Conservation (phyloP, 1,139 yeast genomes). For the Zygosaccharomyces sapae region DNA sequence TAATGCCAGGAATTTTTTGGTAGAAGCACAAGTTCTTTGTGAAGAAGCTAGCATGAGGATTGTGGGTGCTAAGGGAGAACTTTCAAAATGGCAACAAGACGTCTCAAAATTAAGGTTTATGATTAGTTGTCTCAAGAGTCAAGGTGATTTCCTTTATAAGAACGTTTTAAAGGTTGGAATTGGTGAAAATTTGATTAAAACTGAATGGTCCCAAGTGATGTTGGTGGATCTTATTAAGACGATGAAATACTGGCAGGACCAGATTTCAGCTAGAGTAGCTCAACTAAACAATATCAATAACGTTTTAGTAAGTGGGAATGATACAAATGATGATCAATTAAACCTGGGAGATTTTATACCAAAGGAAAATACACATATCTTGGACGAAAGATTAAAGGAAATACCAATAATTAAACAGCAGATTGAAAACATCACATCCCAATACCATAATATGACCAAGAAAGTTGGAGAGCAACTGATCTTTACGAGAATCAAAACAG, state of each 20-base stretch:
- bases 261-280: constrained; percentile 35
- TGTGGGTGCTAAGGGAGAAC: constrained; percentile 20
- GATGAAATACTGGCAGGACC: constrained; percentile 33
- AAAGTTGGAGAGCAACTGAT: constrained; percentile 26
- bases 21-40: constrained; percentile 39
- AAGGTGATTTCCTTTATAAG: constrained; percentile 34
- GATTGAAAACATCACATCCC: constrained; percentile 28
- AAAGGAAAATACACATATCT: constrained; percentile 38
- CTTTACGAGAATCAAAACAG: constrained; percentile 20
- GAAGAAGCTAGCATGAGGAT: constrained; percentile 36
- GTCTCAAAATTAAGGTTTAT: constrained; percentile 35
- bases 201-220: constrained; percentile 25
- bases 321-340: constrained; percentile 22
- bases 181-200: constrained; percentile 29
- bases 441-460: constrained; percentile 28
- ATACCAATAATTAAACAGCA: constrained; percentile 34
- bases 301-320: constrained; percentile 27
- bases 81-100: constrained; percentile 26
- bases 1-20: constrained; percentile 38
- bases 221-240: constrained; percentile 27
- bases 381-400: constrained; percentile 34
- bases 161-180: constrained; percentile 34
- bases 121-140: constrained; percentile 37
- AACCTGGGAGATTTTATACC: constrained; percentile 46
- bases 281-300: constrained; percentile 32